Base-by-base conservation (phyloP, 2,329 filamentous ascomycete species). In the Ophiostoma triangulosporum region DNA sequence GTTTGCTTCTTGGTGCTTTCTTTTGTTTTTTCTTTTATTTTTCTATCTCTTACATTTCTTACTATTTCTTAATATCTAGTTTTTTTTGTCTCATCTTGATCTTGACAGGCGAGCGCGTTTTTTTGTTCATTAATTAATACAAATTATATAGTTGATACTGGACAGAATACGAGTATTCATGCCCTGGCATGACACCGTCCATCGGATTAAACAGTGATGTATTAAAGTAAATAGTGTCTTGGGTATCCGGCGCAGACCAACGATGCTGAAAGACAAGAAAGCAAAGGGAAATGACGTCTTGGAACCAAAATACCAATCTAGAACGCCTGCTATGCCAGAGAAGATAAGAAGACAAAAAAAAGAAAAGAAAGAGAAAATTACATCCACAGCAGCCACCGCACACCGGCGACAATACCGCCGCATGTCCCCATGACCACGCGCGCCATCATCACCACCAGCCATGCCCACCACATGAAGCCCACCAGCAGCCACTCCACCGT, bases 401-500 rank as follows among this genome's bases (percentile, higher is more conserved):
- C 72, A 9, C 77, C 75, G 11, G 72, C 69, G 50, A 80, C 70
- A 0, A 79, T 63, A 2, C 81, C 81, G 46, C 29, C 3, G 27
- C 22, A 48, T 4, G 29, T 7, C 11, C 82, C 81, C 56, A 81
- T 70, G 33, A 86, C 69, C 14, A 86, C 66, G 56, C 87, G 78
- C 51, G 85, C 72, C 24, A 91, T 73, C 65, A 89, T 86, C 24
- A 96, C 90, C 32, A 95, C 73, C 56, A 94, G 80, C 89, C 91
- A 97, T 15, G 94, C 83, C 68, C 85, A 88, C 89, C 93, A 96
- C 82, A 97, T 88, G 60, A 94, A 78, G 4, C 86, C 86, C 36
- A 97, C 81, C 17, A 97, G 75, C 50, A 81, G 71, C 88, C 89
- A 96, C 71, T 97, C 91, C 15, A 96, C 78, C 20, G 84, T 69